phyloP scores from a whole-genome alignment of 2,329 filamentous ascomycete species.

The Boeremia lycopersici region DNA sequence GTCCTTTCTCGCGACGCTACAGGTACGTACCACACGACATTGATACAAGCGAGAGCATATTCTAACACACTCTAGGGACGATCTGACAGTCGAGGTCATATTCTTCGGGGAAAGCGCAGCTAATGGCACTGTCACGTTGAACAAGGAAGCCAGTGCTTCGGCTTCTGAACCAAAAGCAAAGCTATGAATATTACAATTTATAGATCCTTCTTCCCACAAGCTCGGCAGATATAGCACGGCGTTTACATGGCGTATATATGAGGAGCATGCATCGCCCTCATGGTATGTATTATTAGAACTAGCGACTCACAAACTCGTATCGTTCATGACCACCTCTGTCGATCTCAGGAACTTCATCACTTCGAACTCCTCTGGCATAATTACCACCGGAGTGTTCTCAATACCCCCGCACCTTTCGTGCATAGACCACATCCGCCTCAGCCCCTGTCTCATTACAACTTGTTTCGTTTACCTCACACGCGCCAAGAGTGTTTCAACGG shows the following conservation, averaged over 20 bases:
- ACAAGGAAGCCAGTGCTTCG: conserved; percentile 80
- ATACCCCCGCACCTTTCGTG: background rate
- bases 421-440: background rate
- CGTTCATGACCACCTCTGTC: background rate
- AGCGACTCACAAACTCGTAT: background rate
- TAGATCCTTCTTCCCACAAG: background rate
- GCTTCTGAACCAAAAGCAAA: conserved; percentile 56
- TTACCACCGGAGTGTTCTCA: background rate
- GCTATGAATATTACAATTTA: conserved; percentile 43
- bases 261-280: background rate
- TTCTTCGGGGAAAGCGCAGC: conserved; percentile 88
- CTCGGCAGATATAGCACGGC: conserved; percentile 8
- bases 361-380: background rate
- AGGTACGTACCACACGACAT: conserved; percentile 61
- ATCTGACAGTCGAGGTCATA: conserved; percentile 96
- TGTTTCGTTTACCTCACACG: background rate
- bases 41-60: background rate
- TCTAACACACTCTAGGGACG: conserved; percentile 66
- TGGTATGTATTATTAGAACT: conserved; percentile 8
- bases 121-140: conserved; percentile 79
- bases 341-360: background rate
- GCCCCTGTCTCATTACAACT: background rate
- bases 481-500: conserved; percentile 9
- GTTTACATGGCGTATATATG: conserved; percentile 12
- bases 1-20: conserved; percentile 89